Evolutionary conservation across 1,284 basidiomycete species (phyloP), one percentile per base, ranked within the genome.

Genomic region (Ganoderma leucocontextum): DNA sequence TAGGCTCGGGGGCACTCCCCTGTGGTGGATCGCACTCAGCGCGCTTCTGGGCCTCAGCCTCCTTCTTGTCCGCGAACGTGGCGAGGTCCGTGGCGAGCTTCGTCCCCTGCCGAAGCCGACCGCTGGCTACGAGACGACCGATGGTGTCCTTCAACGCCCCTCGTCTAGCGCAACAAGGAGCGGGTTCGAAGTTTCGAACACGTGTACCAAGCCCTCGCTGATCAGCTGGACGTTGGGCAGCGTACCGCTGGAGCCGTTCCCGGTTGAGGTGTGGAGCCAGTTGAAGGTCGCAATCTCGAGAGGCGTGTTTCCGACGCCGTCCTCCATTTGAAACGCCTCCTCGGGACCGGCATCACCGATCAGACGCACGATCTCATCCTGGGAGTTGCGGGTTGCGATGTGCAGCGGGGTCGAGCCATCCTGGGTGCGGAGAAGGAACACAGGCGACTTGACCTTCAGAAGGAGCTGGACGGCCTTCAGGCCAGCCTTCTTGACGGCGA

Each of bases 271-370:
- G 2, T 67, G 66, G 22, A 81, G 74, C 60, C 68, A 72, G 17
- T 74, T 58, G 29, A 72, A 75, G 12, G 64, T 62, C 3, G 81
- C 81, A 44, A 83, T 81, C 67, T 89, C 89, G 5, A 85, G 71
- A 0, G 86, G 81, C 0, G 86, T 87, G 65, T 85, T 82, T 3
- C 88, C 89, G 7, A 89, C 85, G 25, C 83, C 83, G 71, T 89
- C 84, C 74, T 89, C 87, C 47, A 81, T 76, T 64, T 80, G 79
- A 5, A 88, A 74, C 0, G 77, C 80, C 29, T 84, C 81, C 0
- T 77, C 67, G 25, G 83, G 80, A 0, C 79, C 78, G 2, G 77
- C 78, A 2, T 79, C 76, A 35, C 86, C 70, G 35, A 89, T 75
- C 17, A 81, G 60, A 29, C 79, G 71, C 1, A 79, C 77, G 19